phyloP scores from a whole-genome alignment of 129 eudicot species.

The Flaveria sonorensis region DNA sequence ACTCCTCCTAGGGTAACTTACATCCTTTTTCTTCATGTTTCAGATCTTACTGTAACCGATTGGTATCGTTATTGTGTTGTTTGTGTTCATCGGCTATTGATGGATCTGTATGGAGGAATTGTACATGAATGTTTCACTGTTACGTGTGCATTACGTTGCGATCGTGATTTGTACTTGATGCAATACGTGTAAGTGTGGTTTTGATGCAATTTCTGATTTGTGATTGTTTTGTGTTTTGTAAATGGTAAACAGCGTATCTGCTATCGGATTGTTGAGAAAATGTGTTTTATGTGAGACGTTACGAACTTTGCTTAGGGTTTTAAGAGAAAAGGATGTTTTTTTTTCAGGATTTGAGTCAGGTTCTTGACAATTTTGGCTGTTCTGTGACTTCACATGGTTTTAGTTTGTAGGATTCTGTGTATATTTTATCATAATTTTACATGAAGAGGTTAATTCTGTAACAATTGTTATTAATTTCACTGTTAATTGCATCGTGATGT shows the following conservation, averaged over 20 bases:
- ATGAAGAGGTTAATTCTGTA: slow-evolving; percentile 4
- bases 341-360: too few relatives aligned
- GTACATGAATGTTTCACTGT: background rate
- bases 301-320: slow-evolving; percentile 8
- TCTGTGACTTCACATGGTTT: background rate
- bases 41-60: slow-evolving; percentile 7
- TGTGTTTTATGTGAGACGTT: slow-evolving; percentile 12
- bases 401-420: slow-evolving; percentile 12
- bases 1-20: slow-evolving; percentile 67
- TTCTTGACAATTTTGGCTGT: background rate
- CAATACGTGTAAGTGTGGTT: slow-evolving; percentile 14
- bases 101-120: slow-evolving; percentile 30
- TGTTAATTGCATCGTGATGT: slow-evolving; percentile 12
- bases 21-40: background rate
- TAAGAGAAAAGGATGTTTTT: background rate
- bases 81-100: slow-evolving; percentile 3
- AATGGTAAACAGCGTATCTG: background rate
- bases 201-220: background rate
- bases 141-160: slow-evolving; percentile 19
- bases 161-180: slow-evolving; percentile 28
- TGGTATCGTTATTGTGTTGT: background rate
- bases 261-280: slow-evolving; percentile 11
- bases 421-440: background rate
- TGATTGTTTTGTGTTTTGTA: too few relatives aligned
- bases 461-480: slow-evolving; percentile 3